A percentile compares a stretch with the other conserved stretches of the same genome.
These are phyloP conservation scores for Primulina tabacum DNA, from an alignment of 257 asterid genomes.

Conservation along the genomic window DNA sequence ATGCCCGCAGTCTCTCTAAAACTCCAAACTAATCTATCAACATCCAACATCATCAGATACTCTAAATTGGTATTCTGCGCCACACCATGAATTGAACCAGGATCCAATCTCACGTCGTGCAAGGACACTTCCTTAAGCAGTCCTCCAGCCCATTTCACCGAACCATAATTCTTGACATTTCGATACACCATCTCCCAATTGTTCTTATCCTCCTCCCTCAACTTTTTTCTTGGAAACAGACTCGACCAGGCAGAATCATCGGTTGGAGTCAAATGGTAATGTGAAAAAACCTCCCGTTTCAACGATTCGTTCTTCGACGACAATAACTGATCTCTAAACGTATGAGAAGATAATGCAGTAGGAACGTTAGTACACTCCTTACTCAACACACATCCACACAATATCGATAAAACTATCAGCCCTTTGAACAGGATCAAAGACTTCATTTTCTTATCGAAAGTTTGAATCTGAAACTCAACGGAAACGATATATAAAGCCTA, in stretches of 20 bases:
- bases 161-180: slow-evolving; percentile 45
- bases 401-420: slow-evolving; percentile 24
- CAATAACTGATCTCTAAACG: slow-evolving; percentile 48
- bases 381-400: slow-evolving; percentile 31
- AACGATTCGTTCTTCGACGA: slow-evolving; percentile 59
- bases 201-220: slow-evolving; percentile 52
- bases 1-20: slow-evolving; percentile 78
- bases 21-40: slow-evolving; percentile 79
- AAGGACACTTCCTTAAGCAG: slow-evolving; percentile 54
- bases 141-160: slow-evolving; percentile 26
- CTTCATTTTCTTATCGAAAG: slow-evolving; percentile 31
- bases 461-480: background rate
- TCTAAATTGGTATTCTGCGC: slow-evolving; percentile 91
- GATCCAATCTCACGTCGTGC: slow-evolving; percentile 68
- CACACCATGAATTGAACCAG: slow-evolving; percentile 59
- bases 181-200: slow-evolving; percentile 58
- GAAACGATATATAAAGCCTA: background rate
- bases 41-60: slow-evolving; percentile 75
- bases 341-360: slow-evolving; percentile 54
- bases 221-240: slow-evolving; percentile 68
- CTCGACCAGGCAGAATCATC: slow-evolving; percentile 73
- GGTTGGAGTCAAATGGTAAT: slow-evolving; percentile 77
- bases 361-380: slow-evolving; percentile 68
- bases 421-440: slow-evolving; percentile 20
- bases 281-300: slow-evolving; percentile 57